These are phyloP conservation scores for Candida sonorensis DNA, from an alignment of 805 yeast genomes.

Conservation along the genomic window DNA sequence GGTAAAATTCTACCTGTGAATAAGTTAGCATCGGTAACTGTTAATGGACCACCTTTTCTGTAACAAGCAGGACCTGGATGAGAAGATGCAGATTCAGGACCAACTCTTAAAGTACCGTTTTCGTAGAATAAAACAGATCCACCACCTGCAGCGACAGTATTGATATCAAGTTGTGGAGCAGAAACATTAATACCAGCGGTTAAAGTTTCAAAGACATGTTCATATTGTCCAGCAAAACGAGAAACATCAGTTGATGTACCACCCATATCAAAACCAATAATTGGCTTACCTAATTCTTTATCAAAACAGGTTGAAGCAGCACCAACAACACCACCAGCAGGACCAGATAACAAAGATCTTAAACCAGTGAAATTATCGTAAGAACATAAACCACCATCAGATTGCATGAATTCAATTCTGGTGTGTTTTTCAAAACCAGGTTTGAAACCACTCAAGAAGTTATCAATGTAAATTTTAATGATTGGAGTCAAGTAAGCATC, in stretches of 20 bases:
- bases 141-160: slow-evolving; percentile 34
- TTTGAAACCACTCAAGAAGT: slow-evolving; percentile 57
- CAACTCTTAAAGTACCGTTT: slow-evolving; percentile 71
- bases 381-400: slow-evolving; percentile 91
- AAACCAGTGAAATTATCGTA: slow-evolving; percentile 81
- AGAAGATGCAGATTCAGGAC: slow-evolving; percentile 83
- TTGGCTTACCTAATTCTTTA: slow-evolving; percentile 43
- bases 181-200: slow-evolving; percentile 30
- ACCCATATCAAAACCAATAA: slow-evolving; percentile 51
- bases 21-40: slow-evolving; percentile 81
- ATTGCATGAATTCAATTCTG: slow-evolving; percentile 82
- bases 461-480: slow-evolving; percentile 55
- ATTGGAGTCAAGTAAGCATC: slow-evolving; percentile 84
- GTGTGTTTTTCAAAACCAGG: slow-evolving; percentile 46
- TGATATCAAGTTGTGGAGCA: slow-evolving; percentile 29
- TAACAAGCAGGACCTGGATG: slow-evolving; percentile 91
- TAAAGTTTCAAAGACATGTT: slow-evolving; percentile 24
- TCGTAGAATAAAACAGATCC: slow-evolving; percentile 63
- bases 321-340: slow-evolving; percentile 98
- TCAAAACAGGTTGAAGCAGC: slow-evolving; percentile 76
- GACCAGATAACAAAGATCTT: slow-evolving; percentile 86
- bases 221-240: slow-evolving; percentile 24
- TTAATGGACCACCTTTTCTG: slow-evolving; percentile 79
- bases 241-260: slow-evolving; percentile 35
- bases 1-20: slow-evolving; percentile 66